Evolutionary conservation across 2,329 filamentous ascomycete genomes (phyloP).

Genomic region (Microsporum ferrugineum): DNA sequence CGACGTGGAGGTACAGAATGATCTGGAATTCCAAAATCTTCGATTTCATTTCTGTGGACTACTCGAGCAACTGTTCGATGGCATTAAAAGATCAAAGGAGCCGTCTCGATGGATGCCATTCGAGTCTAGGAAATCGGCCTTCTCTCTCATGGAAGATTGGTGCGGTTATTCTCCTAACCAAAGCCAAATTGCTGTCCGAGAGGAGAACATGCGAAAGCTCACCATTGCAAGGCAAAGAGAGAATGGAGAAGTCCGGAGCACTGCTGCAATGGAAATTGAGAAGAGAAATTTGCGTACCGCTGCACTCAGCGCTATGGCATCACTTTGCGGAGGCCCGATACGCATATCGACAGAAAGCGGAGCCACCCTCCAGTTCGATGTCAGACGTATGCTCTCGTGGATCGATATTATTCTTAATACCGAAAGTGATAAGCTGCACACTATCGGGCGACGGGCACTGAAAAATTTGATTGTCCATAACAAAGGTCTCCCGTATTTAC

Average conservation of each 20-base stretch:
- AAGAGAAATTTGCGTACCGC: conserved; percentile 84
- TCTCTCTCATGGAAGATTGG: conserved; percentile 98
- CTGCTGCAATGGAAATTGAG: conserved; percentile 90
- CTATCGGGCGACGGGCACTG: conserved; percentile 76
- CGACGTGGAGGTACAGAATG: conserved; percentile 85
- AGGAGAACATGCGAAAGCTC: conserved; percentile 78
- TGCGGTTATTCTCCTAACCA: conserved; percentile 94
- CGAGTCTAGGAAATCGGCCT: conserved; percentile 87
- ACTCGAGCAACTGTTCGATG: conserved; percentile 85
- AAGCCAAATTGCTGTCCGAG: conserved; percentile 63
- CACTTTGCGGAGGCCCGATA: conserved; percentile 72
- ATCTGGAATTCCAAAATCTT: conserved; percentile 87
- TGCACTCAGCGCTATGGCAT: conserved; percentile 88
- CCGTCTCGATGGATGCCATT: conserved; percentile 94
- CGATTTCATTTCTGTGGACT: conserved; percentile 89
- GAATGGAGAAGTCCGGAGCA: conserved; percentile 60
- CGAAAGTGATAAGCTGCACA: conserved; percentile 79
- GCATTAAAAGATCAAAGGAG: conserved; percentile 73
- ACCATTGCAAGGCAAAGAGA: conserved; percentile 67
- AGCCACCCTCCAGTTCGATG: conserved; percentile 78
- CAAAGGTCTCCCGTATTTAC: conserved; percentile 68
- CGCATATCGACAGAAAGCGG: conserved; percentile 80
- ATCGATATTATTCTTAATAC: conserved; percentile 90
- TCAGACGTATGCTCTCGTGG: conserved; percentile 87
- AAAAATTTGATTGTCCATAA: conserved; percentile 88